Conservation (phyloP, 2,329 filamentous ascomycete genomes). For the Sporothrix curviconia region DNA sequence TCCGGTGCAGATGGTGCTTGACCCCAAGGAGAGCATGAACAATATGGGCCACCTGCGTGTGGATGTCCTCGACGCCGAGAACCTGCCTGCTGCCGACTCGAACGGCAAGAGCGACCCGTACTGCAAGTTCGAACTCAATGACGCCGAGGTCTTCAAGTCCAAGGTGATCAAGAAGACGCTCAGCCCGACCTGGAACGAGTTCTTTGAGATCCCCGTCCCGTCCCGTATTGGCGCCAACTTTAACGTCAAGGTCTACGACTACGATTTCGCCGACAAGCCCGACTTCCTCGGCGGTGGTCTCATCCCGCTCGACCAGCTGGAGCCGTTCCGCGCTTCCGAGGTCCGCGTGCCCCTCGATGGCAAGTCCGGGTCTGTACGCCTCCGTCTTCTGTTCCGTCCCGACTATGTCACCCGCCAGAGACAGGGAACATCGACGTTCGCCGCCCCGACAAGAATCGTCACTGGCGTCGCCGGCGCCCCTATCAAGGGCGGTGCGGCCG, state of each 20-base stretch:
- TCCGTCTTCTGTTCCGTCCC: slow-evolving; percentile 87
- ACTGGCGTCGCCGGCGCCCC: slow-evolving; percentile 74
- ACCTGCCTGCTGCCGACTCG: slow-evolving; percentile 87
- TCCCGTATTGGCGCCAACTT: slow-evolving; percentile 83
- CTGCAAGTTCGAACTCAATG: slow-evolving; percentile 88
- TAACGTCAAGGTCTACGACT: slow-evolving; percentile 79
- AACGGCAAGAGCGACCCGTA: slow-evolving; percentile 98
- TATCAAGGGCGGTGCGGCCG: slow-evolving; percentile 84
- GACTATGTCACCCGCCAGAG: slow-evolving; percentile 81
- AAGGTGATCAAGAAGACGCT: slow-evolving; percentile 96
- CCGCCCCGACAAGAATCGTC: slow-evolving; percentile 85
- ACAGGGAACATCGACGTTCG: slow-evolving; percentile 90
- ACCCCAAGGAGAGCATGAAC: slow-evolving; percentile 95
- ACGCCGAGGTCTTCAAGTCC: slow-evolving; percentile 86
- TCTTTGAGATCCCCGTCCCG: slow-evolving; percentile 76
- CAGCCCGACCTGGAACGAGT: slow-evolving; percentile 92
- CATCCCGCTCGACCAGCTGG: slow-evolving; percentile 71
- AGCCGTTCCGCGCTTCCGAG: slow-evolving; percentile 78
- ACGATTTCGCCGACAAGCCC: slow-evolving; percentile 92
- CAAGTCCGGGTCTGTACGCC: slow-evolving; percentile 74
- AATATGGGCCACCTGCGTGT: slow-evolving; percentile 94
- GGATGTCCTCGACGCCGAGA: slow-evolving; percentile 78
- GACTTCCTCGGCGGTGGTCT: slow-evolving; percentile 75
- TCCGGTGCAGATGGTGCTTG: slow-evolving; percentile 86
- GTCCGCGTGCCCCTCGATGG: slow-evolving; percentile 72